Percentiles rank a stretch among this genome's conserved stretches.
These are phyloP conservation scores for Digitaria exilis DNA, from an alignment of 202 grass and related monocot species.

Conservation along the genomic window DNA sequence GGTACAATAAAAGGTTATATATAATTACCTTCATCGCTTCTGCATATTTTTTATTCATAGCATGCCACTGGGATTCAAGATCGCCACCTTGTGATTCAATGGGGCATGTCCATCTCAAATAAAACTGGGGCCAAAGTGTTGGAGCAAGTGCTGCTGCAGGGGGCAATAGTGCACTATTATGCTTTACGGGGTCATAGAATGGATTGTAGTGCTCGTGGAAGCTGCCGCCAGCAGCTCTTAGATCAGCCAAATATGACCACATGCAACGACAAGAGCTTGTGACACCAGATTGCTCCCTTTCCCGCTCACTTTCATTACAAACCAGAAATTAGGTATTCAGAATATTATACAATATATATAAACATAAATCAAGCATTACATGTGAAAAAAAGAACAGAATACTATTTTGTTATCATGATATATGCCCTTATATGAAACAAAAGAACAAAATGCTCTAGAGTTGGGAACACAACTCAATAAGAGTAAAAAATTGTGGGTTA, in stretches of 20 bases:
- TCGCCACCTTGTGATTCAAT: constrained; percentile 66
- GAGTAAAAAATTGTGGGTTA: constrained; percentile 10
- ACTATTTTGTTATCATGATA: constrained; percentile 1
- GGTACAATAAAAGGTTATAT: constrained; percentile 16
- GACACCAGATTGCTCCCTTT: constrained; percentile 81
- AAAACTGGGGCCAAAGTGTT: constrained; percentile 95
- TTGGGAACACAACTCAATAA: neutral
- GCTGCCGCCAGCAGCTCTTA: constrained; percentile 62
- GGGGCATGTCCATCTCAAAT: constrained; percentile 94
- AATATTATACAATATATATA: constrained; percentile 24
- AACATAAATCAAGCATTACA: constrained; percentile 24
- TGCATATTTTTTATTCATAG: constrained; percentile 61
- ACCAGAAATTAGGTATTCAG: constrained; percentile 45
- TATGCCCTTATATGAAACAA: neutral
- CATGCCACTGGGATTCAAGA: constrained; percentile 85
- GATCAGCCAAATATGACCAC: constrained; percentile 75
- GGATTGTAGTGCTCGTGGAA: constrained; percentile 85
- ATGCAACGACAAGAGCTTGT: constrained; percentile 68
- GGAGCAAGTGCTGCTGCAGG: constrained; percentile 92
- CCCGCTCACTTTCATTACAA: constrained; percentile 78
- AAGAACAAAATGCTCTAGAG: neutral
- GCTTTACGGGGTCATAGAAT: constrained; percentile 72
- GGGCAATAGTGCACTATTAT: constrained; percentile 58
- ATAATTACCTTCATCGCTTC: constrained; percentile 71
- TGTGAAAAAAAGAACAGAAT: constrained; percentile 7